phyloP scores from a whole-genome alignment of 1,284 basidiomycete genomes.

The Leccinum variabile region DNA sequence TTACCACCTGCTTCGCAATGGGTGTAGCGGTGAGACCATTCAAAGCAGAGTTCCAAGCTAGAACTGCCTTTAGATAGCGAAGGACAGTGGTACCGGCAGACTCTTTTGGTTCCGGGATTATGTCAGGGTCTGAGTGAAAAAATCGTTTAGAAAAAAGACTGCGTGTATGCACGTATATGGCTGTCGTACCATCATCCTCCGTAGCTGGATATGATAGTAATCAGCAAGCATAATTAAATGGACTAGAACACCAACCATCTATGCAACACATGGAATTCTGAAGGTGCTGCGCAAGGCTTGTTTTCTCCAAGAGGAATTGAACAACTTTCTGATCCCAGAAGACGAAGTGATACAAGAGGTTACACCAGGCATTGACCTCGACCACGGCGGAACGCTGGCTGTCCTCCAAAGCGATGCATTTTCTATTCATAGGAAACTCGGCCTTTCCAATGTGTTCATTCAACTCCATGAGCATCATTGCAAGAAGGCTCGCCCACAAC shows the following conservation, averaged over 20 bases:
- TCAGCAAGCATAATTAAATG: neutral
- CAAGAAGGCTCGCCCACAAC: neutral
- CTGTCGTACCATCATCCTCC: neutral
- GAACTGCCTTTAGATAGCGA: neutral
- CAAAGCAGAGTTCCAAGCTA: neutral
- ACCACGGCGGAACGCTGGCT: neutral
- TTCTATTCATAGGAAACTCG: neutral
- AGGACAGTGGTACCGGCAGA: neutral
- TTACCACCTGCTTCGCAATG: neutral
- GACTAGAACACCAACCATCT: no score
- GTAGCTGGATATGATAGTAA: neutral
- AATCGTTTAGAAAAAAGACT: neutral
- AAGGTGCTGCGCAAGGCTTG: neutral
- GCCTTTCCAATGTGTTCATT: neutral
- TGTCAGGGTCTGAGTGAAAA: neutral
- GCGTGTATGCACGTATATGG: neutral
- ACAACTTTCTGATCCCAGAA: neutral
- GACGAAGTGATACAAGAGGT: neutral
- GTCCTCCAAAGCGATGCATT: neutral
- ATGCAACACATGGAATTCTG: neutral
- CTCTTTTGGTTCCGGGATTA: neutral
- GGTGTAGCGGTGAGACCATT: neutral
- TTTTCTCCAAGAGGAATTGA: neutral
- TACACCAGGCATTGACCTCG: neutral
- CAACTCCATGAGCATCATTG: neutral